Percentiles rank a stretch among this genome's conserved stretches.
These are phyloP conservation scores for Maudiozyma turicensis DNA, from an alignment of 805 yeast species.

Conservation along the genomic window DNA sequence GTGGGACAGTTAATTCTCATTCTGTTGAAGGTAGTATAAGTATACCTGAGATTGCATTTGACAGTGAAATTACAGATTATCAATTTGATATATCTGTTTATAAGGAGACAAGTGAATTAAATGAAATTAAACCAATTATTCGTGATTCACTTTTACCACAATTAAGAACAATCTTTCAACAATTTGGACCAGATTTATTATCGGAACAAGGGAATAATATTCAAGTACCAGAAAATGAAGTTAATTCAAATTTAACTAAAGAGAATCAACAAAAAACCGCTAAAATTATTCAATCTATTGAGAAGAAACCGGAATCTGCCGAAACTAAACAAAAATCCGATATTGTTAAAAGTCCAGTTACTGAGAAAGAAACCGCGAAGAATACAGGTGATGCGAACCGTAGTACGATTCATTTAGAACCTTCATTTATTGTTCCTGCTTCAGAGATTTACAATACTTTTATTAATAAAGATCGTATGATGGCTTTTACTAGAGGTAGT, in stretches of 20 bases:
- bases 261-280: conserved; percentile 33
- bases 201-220: conserved; percentile 72
- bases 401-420: conserved; percentile 63
- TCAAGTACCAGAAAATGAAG: conserved; percentile 67
- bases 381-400: conserved; percentile 43
- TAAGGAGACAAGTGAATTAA: conserved; percentile 41
- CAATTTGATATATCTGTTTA: conserved; percentile 71
- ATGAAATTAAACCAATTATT: conserved; percentile 41
- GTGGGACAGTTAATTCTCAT: conserved; percentile 36
- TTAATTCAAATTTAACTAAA: conserved; percentile 45
- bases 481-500: conserved; percentile 83
- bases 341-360: background rate
- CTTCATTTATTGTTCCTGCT: conserved; percentile 79
- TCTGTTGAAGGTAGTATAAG: conserved; percentile 61
- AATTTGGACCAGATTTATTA: conserved; percentile 74
- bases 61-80: conserved; percentile 73
- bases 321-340: background rate
- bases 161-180: conserved; percentile 47
- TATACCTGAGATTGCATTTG: conserved; percentile 91
- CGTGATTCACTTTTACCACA: conserved; percentile 57
- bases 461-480: conserved; percentile 63
- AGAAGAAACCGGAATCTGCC: background rate
- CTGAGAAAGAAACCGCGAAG: background rate
- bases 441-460: conserved; percentile 75
- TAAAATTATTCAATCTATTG: background rate